Percentiles rank a stretch among this genome's conserved stretches.
These are phyloP conservation scores for Colletotrichum paranaense DNA, from an alignment of 2,329 filamentous ascomycete species.

Conservation along the genomic window DNA sequence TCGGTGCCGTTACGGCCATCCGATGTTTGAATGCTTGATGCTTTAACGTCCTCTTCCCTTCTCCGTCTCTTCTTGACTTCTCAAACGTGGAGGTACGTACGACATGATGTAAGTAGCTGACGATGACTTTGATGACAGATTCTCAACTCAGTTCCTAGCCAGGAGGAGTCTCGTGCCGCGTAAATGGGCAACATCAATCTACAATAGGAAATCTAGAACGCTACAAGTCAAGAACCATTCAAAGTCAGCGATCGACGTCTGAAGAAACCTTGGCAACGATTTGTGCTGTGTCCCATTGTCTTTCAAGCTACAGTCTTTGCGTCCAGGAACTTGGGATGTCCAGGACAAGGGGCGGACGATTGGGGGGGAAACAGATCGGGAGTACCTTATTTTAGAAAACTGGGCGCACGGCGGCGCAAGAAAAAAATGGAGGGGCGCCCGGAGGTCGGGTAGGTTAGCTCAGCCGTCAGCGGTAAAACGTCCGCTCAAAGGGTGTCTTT, in stretches of 20 bases:
- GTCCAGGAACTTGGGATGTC: background rate
- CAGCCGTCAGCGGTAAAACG: constrained; percentile 12
- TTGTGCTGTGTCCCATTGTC: background rate
- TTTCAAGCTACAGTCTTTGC: background rate
- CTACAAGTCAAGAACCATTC: background rate
- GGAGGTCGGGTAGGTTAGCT: background rate
- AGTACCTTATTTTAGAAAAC: constrained; percentile 24
- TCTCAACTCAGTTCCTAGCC: too few relatives aligned
- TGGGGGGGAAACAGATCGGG: background rate
- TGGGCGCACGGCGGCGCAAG: background rate
- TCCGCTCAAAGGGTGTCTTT: background rate
- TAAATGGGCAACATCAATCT: too few relatives aligned
- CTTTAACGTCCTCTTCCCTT: background rate
- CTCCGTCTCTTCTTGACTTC: background rate
- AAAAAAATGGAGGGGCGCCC: background rate
- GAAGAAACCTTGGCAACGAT: constrained; percentile 4
- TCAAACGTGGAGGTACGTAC: constrained; percentile 26
- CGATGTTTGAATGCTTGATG: too few relatives aligned
- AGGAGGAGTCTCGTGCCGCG: too few relatives aligned
- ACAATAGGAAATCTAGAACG: background rate
- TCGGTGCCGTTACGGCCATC: constrained; percentile 21
- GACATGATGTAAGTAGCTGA: constrained; percentile 12
- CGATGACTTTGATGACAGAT: constrained; percentile 2
- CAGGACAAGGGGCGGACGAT: background rate
- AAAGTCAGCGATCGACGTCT: constrained; percentile 6